A percentile compares a stretch with the other conserved stretches of the same genome.
phyloP scores from a whole-genome alignment of 306 rosid species.

The Luffa acutangula region DNA sequence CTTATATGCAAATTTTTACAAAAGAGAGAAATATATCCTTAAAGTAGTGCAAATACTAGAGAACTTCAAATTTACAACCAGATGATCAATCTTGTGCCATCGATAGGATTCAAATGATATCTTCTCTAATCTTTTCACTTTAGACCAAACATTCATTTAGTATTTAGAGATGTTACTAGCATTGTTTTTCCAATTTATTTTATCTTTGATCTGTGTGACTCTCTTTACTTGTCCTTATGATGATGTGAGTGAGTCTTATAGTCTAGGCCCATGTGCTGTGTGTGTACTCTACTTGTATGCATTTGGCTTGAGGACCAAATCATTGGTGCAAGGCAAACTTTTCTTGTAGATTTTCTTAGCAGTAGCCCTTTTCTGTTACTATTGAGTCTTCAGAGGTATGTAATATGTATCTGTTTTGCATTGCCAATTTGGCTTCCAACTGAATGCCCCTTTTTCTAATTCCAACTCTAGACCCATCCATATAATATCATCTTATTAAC shows the following conservation, averaged over 20 bases:
- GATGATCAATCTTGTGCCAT: not conserved
- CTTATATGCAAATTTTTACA: not conserved
- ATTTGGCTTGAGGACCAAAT: not conserved
- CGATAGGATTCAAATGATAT: not conserved
- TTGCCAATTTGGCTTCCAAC: constrained; percentile 5
- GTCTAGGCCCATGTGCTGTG: not conserved
- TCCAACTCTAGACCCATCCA: constrained; percentile 5
- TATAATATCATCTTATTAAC: constrained; percentile 7
- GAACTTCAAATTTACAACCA: not conserved
- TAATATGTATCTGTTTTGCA: constrained; percentile 5
- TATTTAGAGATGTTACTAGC: not conserved
- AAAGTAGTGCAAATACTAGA: not conserved
- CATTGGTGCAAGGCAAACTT: not conserved
- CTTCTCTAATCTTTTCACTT: not conserved
- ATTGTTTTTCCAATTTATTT: not conserved
- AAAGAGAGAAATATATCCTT: not conserved
- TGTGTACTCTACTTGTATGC: not conserved
- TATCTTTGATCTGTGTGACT: not conserved
- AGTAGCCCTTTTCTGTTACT: not conserved
- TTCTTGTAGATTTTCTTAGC: not conserved
- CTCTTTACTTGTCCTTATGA: not conserved
- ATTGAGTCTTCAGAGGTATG: constrained; percentile 1
- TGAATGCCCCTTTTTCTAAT: not conserved
- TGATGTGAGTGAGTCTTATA: not conserved
- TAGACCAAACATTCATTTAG: not conserved